These are phyloP conservation scores for Cenococcum geophilum DNA, from an alignment of 495 filamentous ascomycete genomes.

Conservation along the genomic window DNA sequence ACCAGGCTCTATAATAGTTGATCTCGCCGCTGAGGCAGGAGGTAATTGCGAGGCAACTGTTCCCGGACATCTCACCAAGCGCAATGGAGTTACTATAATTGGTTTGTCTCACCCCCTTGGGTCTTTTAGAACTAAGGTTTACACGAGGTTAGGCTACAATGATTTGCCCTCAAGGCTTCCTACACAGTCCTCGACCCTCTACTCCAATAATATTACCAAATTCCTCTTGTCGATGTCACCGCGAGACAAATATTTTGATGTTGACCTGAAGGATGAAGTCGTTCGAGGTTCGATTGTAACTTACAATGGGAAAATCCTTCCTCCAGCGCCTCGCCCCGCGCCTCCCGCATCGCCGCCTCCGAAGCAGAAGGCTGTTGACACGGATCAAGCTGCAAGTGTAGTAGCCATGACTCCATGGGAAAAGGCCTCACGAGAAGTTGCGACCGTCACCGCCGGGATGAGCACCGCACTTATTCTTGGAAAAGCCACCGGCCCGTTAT, in stretches of 20 bases:
- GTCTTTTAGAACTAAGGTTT: background rate
- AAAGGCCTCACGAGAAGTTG: slow-evolving; percentile 64
- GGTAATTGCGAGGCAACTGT: slow-evolving; percentile 74
- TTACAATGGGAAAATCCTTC: slow-evolving; percentile 63
- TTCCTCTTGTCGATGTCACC: slow-evolving; percentile 71
- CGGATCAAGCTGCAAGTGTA: slow-evolving; percentile 47
- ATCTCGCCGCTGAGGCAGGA: slow-evolving; percentile 73
- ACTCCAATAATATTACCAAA: slow-evolving; percentile 83
- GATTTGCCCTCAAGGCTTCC: slow-evolving; percentile 73
- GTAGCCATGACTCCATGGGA: slow-evolving; percentile 71
- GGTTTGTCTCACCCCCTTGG: slow-evolving; percentile 43
- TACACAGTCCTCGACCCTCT: slow-evolving; percentile 74
- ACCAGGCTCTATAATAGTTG: slow-evolving; percentile 72
- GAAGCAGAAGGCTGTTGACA: slow-evolving; percentile 37
- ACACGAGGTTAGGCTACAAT: slow-evolving; percentile 55
- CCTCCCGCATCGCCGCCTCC: slow-evolving; percentile 58
- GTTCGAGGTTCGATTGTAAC: slow-evolving; percentile 74
- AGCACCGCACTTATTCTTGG: slow-evolving; percentile 63
- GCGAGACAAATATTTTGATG: slow-evolving; percentile 60
- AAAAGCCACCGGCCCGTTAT: slow-evolving; percentile 67
- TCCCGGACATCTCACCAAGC: slow-evolving; percentile 57
- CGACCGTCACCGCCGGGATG: slow-evolving; percentile 64
- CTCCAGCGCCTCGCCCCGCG: slow-evolving; percentile 62
- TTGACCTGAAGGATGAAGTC: slow-evolving; percentile 73
- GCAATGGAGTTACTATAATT: slow-evolving; percentile 74